Conservation (phyloP, 352 stramenopile species). For the Albugo laibachii region DNA sequence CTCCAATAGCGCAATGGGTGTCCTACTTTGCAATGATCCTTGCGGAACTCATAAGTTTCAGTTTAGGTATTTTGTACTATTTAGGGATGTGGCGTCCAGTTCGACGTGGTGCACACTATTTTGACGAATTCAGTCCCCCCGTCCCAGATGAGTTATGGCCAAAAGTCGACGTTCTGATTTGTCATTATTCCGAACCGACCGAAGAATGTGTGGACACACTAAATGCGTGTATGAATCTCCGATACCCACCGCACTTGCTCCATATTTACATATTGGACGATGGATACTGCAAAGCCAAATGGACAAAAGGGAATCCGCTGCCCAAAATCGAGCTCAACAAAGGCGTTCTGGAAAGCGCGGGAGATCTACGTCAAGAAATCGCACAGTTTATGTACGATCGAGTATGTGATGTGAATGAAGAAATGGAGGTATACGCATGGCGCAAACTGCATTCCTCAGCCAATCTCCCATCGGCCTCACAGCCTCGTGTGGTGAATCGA, state of each 20-base stretch:
- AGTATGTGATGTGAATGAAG: constrained; percentile 54
- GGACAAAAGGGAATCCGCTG: constrained; percentile 17
- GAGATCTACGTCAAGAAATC: constrained; percentile 58
- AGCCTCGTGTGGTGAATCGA: constrained; percentile 44
- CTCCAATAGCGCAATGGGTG: constrained; percentile 18
- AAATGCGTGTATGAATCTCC: constrained; percentile 27
- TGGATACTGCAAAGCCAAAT: constrained; percentile 28
- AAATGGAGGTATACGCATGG: constrained; percentile 71
- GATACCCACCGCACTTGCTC: constrained; percentile 25
- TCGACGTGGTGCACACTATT: constrained; percentile 24
- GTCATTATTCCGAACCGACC: constrained; percentile 28
- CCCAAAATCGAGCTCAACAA: constrained; percentile 19
- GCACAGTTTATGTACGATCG: constrained; percentile 76
- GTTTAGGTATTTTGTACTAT: constrained; percentile 20
- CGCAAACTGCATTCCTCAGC: constrained; percentile 68
- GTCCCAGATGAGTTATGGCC: constrained; percentile 24
- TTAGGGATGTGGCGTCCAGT: constrained; percentile 27
- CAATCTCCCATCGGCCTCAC: constrained; percentile 43
- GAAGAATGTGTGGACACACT: constrained; percentile 28
- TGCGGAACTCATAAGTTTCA: constrained; percentile 18
- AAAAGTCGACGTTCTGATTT: constrained; percentile 23
- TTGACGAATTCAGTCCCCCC: constrained; percentile 24
- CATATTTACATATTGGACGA: constrained; percentile 27
- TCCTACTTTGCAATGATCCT: constrained; percentile 19
- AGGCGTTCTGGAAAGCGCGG: constrained; percentile 48